Percentiles rank a stretch among this genome's conserved stretches.
Conservation (phyloP, 192 early-diverging fungal species). For the Coemansia sp. region DNA sequence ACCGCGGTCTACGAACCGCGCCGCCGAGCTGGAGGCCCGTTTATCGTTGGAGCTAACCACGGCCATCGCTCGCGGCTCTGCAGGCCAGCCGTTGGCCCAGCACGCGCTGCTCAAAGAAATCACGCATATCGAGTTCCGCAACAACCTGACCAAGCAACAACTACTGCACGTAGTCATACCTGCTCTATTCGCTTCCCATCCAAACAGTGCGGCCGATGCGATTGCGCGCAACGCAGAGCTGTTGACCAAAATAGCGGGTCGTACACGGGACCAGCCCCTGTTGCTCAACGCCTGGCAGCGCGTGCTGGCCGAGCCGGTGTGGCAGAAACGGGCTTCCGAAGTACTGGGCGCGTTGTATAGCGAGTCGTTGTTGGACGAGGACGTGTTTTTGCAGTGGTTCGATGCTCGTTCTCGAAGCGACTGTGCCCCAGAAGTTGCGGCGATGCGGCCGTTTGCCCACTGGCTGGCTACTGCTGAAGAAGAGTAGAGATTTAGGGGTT, state of each 20-base stretch:
- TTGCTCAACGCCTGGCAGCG: conserved; percentile 54
- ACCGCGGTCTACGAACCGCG: conserved; percentile 22
- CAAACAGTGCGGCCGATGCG: conserved; percentile 20
- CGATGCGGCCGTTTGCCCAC: conserved; percentile 72
- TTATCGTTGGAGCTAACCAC: conserved; percentile 26
- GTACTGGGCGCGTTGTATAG: conserved; percentile 73
- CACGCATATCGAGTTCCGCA: conserved; percentile 80
- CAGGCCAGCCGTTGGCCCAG: conserved; percentile 19
- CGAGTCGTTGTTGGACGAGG: conserved; percentile 77
- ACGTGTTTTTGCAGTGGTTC: conserved; percentile 70
- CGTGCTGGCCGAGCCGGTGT: conserved; percentile 31
- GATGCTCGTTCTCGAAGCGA: conserved; percentile 29
- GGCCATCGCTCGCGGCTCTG: conserved; percentile 12
- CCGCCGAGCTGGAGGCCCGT: conserved; percentile 32
- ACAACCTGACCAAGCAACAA: conserved; percentile 78
- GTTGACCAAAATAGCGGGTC: conserved; percentile 38
- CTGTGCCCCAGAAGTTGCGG: conserved; percentile 46
- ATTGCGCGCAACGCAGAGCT: conserved; percentile 26
- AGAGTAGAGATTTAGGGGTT: conserved; percentile 53
- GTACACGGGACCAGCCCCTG: conserved; percentile 39
- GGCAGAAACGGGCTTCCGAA: conserved; percentile 60
- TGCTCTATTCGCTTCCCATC: conserved; percentile 48
- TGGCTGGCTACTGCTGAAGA: conserved; percentile 85
- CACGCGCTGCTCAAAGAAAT: conserved; percentile 75
- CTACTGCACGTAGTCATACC: conserved; percentile 67